Conservation (phyloP, 2,329 filamentous ascomycete genomes). For the Fusarium sp. region DNA sequence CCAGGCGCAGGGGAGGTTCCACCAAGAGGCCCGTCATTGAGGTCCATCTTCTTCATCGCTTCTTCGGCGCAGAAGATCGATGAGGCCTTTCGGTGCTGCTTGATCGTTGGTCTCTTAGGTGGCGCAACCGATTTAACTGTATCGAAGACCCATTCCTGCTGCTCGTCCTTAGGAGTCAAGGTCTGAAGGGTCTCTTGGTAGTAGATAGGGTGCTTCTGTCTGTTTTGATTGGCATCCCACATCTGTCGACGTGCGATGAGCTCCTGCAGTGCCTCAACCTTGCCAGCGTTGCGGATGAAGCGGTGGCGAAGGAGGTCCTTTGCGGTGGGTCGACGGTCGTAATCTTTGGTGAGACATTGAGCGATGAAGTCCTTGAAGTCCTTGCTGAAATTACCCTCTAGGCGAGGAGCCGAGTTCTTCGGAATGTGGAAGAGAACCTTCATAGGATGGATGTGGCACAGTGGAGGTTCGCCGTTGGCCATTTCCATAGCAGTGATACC, state of each 20-base stretch:
- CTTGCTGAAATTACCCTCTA: constrained; percentile 88
- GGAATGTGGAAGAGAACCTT: constrained; percentile 93
- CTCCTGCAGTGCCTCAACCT: constrained; percentile 88
- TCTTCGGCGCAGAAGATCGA: constrained; percentile 71
- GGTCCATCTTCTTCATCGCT: constrained; percentile 69
- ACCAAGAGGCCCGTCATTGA: constrained; percentile 72
- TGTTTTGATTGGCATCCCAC: constrained; percentile 80
- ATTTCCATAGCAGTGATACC: constrained; percentile 94
- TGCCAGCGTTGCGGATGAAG: constrained; percentile 89
- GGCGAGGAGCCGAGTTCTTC: constrained; percentile 84
- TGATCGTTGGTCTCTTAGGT: constrained; percentile 67
- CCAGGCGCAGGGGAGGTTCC: constrained; percentile 65
- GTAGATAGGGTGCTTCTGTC: constrained; percentile 80
- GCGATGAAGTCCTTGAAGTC: constrained; percentile 96
- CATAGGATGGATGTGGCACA: constrained; percentile 90
- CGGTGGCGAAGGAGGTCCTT: constrained; percentile 89
- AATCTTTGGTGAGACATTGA: constrained; percentile 92
- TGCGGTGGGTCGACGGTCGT: constrained; percentile 84
- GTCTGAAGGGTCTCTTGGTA: constrained; percentile 92
- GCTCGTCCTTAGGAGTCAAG: constrained; percentile 74
- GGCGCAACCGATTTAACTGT: constrained; percentile 81
- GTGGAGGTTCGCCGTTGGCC: constrained; percentile 88
- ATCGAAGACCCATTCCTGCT: constrained; percentile 96
- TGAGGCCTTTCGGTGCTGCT: constrained; percentile 67
- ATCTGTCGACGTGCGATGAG: constrained; percentile 85